A percentile compares a stretch with the other conserved stretches of the same genome.
Evolutionary conservation across 805 yeast species (phyloP).

Genomic region (Candida vaughaniae): DNA sequence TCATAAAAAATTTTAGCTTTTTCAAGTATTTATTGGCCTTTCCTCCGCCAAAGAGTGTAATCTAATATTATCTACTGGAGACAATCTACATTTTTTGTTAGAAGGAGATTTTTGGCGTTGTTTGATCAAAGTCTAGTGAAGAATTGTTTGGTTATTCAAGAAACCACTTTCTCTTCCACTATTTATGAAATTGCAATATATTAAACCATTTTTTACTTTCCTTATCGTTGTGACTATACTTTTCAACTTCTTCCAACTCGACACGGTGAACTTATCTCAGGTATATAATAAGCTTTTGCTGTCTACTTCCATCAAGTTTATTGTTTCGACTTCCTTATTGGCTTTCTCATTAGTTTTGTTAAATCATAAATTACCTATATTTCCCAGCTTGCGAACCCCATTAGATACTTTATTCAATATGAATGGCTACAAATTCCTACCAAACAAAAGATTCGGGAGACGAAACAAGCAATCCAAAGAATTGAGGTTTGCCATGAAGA

Average conservation of each 20-base stretch:
- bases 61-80: too few species aligned
- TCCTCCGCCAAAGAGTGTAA: too few species aligned
- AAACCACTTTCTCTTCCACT: too few species aligned
- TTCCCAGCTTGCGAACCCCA: neutral
- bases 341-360: slow-evolving; percentile 2
- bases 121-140: too few species aligned
- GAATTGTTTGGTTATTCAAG: too few species aligned
- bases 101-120: too few species aligned
- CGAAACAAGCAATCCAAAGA: slow-evolving; percentile 21
- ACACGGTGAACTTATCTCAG: slow-evolving; percentile 2
- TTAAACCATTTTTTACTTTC: slow-evolving; percentile 1
- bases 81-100: too few species aligned
- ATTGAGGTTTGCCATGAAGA: slow-evolving; percentile 43
- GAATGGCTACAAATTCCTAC: slow-evolving; percentile 9
- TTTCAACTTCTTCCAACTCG: neutral
- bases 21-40: too few species aligned
- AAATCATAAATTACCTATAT: slow-evolving; percentile 3
- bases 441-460: slow-evolving; percentile 9
- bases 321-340: slow-evolving; percentile 8
- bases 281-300: slow-evolving; percentile 2
- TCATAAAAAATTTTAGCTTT: too few species aligned
- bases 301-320: slow-evolving; percentile 10
- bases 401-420: neutral
- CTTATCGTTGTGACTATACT: slow-evolving; percentile 1
- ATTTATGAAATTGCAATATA: slow-evolving; percentile 5